Conservation (phyloP, 2,329 filamentous ascomycete genomes). For the Diaporthe amygdali region DNA sequence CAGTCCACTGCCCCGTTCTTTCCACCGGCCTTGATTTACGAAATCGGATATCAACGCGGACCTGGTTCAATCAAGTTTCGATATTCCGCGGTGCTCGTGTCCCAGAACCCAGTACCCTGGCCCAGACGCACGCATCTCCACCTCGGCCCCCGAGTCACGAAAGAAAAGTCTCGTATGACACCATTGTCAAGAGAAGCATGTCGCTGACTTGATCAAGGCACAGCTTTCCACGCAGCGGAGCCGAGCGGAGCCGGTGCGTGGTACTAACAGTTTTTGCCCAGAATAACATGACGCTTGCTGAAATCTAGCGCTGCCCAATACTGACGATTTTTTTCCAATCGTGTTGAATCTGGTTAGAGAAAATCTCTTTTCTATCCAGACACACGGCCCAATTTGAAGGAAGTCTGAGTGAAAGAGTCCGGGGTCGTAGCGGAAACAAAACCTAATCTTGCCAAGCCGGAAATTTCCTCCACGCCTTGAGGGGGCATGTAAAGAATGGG, state of each 20-base stretch:
- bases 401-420: background rate
- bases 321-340: too few relatives aligned
- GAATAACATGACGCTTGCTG: background rate
- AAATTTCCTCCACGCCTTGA: background rate
- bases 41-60: background rate
- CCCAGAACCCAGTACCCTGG: background rate
- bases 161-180: background rate
- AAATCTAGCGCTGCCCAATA: background rate
- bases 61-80: background rate
- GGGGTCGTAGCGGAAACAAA: background rate
- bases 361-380: too few relatives aligned
- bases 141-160: background rate
- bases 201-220: background rate
- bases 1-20: background rate
- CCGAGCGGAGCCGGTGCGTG: background rate
- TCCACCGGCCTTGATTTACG: background rate
- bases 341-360: background rate
- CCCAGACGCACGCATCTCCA: background rate
- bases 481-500: background rate
- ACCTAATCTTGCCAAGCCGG: conserved; percentile 16
- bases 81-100: background rate
- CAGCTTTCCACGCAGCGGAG: background rate
- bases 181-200: background rate
- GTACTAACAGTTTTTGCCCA: too few relatives aligned
- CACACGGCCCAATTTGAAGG: background rate